Evolutionary conservation across 208 protist genomes (phyloP).

Genomic region (Trypanosoma scelopori): DNA sequence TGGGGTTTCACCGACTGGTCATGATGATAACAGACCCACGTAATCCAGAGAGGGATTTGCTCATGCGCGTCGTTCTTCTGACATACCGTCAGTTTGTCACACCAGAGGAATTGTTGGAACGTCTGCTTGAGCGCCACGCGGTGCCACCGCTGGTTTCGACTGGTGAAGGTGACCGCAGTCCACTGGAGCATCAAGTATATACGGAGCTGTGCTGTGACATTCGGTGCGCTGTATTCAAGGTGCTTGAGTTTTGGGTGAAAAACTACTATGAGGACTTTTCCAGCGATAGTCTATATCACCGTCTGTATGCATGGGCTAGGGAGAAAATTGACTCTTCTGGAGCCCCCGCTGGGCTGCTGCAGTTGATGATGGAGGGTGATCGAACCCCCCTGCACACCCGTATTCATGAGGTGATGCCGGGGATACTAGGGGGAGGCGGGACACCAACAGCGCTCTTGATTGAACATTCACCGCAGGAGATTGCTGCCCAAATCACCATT

Average conservation of each 20-base stretch:
- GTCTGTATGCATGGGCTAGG: slow-evolving; percentile 8
- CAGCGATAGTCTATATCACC: slow-evolving; percentile 22
- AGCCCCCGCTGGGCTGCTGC: slow-evolving; percentile 21
- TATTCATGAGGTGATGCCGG: background rate
- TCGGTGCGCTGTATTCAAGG: slow-evolving; percentile 14
- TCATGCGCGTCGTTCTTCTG: slow-evolving; percentile 25
- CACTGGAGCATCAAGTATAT: slow-evolving; percentile 15
- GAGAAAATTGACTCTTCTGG: slow-evolving; percentile 21
- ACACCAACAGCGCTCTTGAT: slow-evolving; percentile 21
- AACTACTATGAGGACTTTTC: slow-evolving; percentile 31
- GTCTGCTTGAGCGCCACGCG: slow-evolving; percentile 27
- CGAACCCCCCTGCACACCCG: slow-evolving; percentile 18
- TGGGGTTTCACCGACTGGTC: slow-evolving; percentile 21
- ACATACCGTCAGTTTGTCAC: slow-evolving; percentile 33
- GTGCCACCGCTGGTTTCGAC: slow-evolving; percentile 20
- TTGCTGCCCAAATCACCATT: slow-evolving; percentile 35
- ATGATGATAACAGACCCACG: slow-evolving; percentile 26
- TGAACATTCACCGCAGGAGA: slow-evolving; percentile 18
- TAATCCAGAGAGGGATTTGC: slow-evolving; percentile 12
- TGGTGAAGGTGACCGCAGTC: slow-evolving; percentile 22
- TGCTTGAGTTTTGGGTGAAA: slow-evolving; percentile 33
- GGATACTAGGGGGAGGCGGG: background rate
- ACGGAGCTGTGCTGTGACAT: slow-evolving; percentile 11
- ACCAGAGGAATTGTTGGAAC: slow-evolving; percentile 23
- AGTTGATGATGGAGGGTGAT: slow-evolving; percentile 25